Evolutionary conservation across 75 land plant species (phyloP).

Genomic region (Isoetes taiwanensis): DNA sequence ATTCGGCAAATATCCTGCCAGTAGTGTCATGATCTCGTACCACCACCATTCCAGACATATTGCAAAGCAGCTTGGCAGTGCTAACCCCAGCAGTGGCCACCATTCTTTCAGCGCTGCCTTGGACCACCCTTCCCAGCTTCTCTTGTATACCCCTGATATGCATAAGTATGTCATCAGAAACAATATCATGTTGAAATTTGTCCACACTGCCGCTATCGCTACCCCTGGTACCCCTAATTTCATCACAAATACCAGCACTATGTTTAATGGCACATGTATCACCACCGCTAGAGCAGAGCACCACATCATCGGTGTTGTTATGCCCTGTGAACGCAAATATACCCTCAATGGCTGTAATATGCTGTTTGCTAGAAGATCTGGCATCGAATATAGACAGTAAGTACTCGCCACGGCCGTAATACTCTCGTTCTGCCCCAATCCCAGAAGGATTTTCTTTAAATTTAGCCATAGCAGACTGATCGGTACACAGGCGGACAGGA

Average conservation of each 20-base stretch:
- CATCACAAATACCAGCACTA: conserved; percentile 39
- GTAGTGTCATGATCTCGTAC: conserved; percentile 82
- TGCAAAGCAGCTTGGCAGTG: conserved; percentile 54
- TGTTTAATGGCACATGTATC: conserved; percentile 52
- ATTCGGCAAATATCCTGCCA: conserved; percentile 55
- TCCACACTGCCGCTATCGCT: conserved; percentile 68
- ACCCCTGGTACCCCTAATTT: conserved; percentile 66
- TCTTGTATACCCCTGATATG: conserved; percentile 32
- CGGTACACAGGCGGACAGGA: conserved; percentile 41
- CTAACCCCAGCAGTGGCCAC: conserved; percentile 38
- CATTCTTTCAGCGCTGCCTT: conserved; percentile 10
- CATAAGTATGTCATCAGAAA: conserved; percentile 42
- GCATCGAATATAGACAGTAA: conserved; percentile 46
- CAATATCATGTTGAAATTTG: conserved; percentile 63
- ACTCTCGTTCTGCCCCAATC: conserved; percentile 33
- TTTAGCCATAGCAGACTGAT: conserved; percentile 48
- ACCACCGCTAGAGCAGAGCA: conserved; percentile 30
- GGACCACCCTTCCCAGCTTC: conserved; percentile 45
- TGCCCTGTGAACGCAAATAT: conserved; percentile 42
- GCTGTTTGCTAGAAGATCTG: conserved; percentile 49
- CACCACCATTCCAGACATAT: conserved; percentile 92
- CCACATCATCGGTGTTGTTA: conserved; percentile 52
- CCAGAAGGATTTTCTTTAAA: conserved; percentile 31
- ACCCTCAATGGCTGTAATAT: conserved; percentile 56
- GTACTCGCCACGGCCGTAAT: conserved; percentile 33